Evolutionary conservation across 192 early-diverging fungal species (phyloP).

Genomic region (Coemansia sp.): DNA sequence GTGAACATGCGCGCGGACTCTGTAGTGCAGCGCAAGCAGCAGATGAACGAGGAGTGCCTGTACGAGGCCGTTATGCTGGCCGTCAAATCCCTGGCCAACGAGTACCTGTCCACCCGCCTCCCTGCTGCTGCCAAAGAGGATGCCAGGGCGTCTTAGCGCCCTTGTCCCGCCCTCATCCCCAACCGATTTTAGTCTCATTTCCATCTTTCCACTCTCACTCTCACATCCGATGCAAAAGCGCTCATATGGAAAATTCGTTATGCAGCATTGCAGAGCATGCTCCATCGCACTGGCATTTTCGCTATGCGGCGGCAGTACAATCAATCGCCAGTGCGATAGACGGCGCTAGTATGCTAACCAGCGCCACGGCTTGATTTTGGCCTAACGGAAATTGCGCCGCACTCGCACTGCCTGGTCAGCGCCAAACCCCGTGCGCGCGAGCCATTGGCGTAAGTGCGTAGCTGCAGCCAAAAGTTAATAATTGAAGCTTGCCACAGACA

Average conservation of each 20-base stretch:
- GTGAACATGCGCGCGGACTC: constrained; percentile 41
- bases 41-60: constrained; percentile 56
- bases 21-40: constrained; percentile 41
- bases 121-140: neutral
- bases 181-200: neutral
- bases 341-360: neutral
- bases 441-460: neutral
- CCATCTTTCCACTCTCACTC: neutral
- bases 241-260: neutral
- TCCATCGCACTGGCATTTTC: neutral
- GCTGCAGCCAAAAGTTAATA: no score
- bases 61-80: constrained; percentile 53
- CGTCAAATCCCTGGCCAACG: constrained; percentile 47
- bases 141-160: neutral
- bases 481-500: no score
- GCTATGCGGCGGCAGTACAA: neutral
- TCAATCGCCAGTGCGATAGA: neutral
- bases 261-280: neutral
- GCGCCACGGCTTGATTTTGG: neutral
- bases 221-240: neutral
- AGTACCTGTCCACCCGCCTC: constrained; percentile 48
- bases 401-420: neutral
- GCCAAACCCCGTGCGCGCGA: neutral
- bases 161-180: neutral
- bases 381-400: neutral